Evolutionary conservation across 208 protist species (phyloP).

Genomic region (Wallacemonas sp.): DNA sequence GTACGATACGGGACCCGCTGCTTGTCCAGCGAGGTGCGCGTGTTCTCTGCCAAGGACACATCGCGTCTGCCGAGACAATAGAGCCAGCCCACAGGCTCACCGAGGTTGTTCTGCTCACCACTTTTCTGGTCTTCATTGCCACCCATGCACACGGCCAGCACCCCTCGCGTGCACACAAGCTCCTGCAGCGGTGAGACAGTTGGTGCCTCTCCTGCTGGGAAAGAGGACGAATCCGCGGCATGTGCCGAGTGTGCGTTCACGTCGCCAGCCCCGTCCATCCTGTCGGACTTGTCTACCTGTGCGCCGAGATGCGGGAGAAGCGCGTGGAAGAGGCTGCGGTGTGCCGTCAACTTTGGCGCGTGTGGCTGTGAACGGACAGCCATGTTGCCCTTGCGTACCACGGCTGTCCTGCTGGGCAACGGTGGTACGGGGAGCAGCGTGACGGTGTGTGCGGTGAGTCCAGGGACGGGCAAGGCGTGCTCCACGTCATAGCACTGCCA

Average conservation of each 20-base stretch:
- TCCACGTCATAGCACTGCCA: constrained; percentile 42
- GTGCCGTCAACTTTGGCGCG: too few species aligned
- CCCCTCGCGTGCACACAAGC: constrained; percentile 7
- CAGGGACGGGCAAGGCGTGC: constrained; percentile 34
- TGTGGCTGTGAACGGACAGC: too few species aligned
- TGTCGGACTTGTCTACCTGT: not conserved
- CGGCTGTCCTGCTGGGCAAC: too few species aligned
- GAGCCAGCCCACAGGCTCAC: constrained; percentile 38
- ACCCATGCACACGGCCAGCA: constrained; percentile 33
- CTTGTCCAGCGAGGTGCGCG: constrained; percentile 32
- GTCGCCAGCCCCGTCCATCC: too few species aligned
- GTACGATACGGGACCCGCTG: constrained; percentile 26
- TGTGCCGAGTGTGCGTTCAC: too few species aligned
- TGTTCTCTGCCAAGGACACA: constrained; percentile 35
- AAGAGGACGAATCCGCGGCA: too few species aligned
- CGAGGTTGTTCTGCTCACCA: constrained; percentile 45
- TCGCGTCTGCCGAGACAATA: constrained; percentile 31
- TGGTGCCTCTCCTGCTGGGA: not conserved
- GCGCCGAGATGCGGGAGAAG: not conserved
- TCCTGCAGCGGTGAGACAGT: not conserved
- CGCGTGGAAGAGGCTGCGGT: constrained; percentile 2
- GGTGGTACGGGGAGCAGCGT: constrained; percentile 27
- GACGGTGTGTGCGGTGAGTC: constrained; percentile 45
- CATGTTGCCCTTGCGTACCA: too few species aligned
- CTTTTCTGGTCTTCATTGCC: constrained; percentile 42